A percentile compares a stretch with the other conserved stretches of the same genome.
Evolutionary conservation across 164 flowering plant genomes (phyloP).

Genomic region (Santalum album): DNA sequence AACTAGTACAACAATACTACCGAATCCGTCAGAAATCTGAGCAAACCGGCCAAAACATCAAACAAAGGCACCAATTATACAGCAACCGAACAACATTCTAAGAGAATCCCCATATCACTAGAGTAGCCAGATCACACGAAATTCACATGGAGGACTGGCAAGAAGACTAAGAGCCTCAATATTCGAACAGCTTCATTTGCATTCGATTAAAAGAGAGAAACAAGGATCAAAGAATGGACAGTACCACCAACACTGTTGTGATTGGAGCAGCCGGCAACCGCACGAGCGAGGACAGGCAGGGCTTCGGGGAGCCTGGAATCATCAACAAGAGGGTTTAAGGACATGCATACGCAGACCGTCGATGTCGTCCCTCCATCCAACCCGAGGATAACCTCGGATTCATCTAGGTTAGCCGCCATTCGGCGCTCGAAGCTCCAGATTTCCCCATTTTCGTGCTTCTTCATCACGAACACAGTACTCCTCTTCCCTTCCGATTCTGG

Average conservation of each 20-base stretch:
- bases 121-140: too few relatives aligned
- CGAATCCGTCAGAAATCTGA: too few relatives aligned
- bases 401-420: slow-evolving; percentile 12
- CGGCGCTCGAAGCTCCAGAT: slow-evolving; percentile 47
- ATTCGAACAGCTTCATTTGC: background rate
- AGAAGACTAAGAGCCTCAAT: background rate
- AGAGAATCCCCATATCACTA: too few relatives aligned
- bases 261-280: slow-evolving; percentile 87
- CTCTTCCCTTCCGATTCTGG: too few relatives aligned
- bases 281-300: slow-evolving; percentile 64
- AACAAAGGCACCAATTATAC: too few relatives aligned
- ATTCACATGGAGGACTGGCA: background rate
- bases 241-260: slow-evolving; percentile 90
- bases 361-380: slow-evolving; percentile 89
- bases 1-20: too few relatives aligned
- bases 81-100: too few relatives aligned
- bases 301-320: slow-evolving; percentile 39
- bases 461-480: too few relatives aligned
- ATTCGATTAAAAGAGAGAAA: background rate
- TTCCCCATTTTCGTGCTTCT: slow-evolving; percentile 48
- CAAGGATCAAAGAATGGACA: background rate
- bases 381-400: slow-evolving; percentile 48
- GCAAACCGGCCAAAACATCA: too few relatives aligned
- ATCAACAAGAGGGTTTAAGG: slow-evolving; percentile 26
- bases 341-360: slow-evolving; percentile 79